Evolutionary conservation across 352 stramenopile species (phyloP).

Genomic region (Peronospora farinosa): DNA sequence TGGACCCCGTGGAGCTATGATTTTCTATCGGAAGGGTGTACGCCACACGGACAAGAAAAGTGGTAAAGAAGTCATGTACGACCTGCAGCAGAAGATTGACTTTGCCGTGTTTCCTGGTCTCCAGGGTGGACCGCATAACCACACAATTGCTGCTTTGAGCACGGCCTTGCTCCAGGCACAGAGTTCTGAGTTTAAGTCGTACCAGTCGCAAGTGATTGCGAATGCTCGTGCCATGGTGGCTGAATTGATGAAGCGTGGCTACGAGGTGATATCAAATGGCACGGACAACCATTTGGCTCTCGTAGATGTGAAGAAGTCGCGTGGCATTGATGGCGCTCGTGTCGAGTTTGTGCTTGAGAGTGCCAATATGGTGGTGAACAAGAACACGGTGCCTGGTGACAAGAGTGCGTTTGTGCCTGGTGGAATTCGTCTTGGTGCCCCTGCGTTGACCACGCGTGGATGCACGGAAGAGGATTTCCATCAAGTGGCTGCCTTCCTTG

Average conservation of each 20-base stretch:
- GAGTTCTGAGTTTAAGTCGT: conserved; percentile 94
- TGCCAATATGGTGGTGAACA: conserved; percentile 97
- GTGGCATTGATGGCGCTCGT: conserved; percentile 90
- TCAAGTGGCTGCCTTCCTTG: conserved; percentile 92
- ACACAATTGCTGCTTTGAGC: conserved; percentile 98
- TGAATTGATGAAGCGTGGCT: conserved; percentile 88
- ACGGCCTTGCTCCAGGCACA: conserved; percentile 96
- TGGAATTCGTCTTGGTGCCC: conserved; percentile 95
- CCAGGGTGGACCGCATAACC: conserved; percentile 99
- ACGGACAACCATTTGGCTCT: conserved; percentile 98
- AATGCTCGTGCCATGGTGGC: conserved; percentile 89
- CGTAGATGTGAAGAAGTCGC: conserved; percentile 93
- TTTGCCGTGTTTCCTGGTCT: conserved; percentile 98
- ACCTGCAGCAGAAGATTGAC: conserved; percentile 98
- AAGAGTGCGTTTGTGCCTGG: conserved; percentile 95
- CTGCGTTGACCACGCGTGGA: conserved; percentile 92
- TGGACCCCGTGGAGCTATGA: conserved; percentile 98
- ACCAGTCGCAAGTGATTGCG: conserved; percentile 93
- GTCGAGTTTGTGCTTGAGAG: conserved; percentile 95
- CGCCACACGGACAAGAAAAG: conserved; percentile 92
- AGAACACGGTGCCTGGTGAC: conserved; percentile 98
- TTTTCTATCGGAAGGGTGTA: conserved; percentile 98
- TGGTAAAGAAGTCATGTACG: conserved; percentile 87
- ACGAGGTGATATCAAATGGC: conserved; percentile 95
- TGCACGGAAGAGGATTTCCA: conserved; percentile 94